A percentile compares a stretch with the other conserved stretches of the same genome.
These are phyloP conservation scores for Collybia sordida DNA, from an alignment of 768 basidiomycete genomes.

Conservation along the genomic window DNA sequence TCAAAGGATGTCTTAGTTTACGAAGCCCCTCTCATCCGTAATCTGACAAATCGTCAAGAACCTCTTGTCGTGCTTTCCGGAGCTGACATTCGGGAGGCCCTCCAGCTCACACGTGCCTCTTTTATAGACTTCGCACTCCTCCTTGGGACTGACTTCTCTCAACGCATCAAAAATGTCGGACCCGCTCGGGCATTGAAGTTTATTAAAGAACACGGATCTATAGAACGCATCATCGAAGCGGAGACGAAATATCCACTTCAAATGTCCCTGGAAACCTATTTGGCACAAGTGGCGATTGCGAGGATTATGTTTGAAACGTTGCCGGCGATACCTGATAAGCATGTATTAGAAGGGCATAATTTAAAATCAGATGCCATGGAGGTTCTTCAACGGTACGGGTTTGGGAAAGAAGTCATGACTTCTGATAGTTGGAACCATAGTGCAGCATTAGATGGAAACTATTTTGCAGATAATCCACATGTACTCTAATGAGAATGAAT, in stretches of 20 bases:
- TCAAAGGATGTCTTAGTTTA: slow-evolving; percentile 78
- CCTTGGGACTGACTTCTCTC: slow-evolving; percentile 89
- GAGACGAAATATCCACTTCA: slow-evolving; percentile 53
- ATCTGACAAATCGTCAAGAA: slow-evolving; percentile 57
- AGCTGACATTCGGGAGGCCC: slow-evolving; percentile 52
- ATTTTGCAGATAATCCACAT: slow-evolving; percentile 64
- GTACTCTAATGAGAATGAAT: slow-evolving; percentile 11
- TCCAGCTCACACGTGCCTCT: slow-evolving; percentile 53
- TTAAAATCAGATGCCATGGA: slow-evolving; percentile 38
- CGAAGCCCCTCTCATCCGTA: slow-evolving; percentile 79
- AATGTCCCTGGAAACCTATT: slow-evolving; percentile 48
- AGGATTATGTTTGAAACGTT: slow-evolving; percentile 63
- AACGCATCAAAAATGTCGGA: slow-evolving; percentile 81
- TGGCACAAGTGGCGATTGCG: slow-evolving; percentile 63
- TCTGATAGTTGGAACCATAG: slow-evolving; percentile 40
- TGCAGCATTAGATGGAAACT: slow-evolving; percentile 58
- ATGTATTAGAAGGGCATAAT: slow-evolving; percentile 30
- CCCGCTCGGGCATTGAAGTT: slow-evolving; percentile 75
- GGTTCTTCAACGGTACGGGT: slow-evolving; percentile 48
- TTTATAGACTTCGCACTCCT: slow-evolving; percentile 87
- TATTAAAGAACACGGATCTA: slow-evolving; percentile 68
- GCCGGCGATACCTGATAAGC: slow-evolving; percentile 56
- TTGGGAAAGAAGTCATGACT: slow-evolving; percentile 40
- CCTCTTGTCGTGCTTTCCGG: slow-evolving; percentile 70
- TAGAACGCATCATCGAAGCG: slow-evolving; percentile 64